Percentiles rank a stretch among this genome's conserved stretches.
phyloP scores from a whole-genome alignment of 2,329 filamentous ascomycete species.

The Ilyonectria destructans region DNA sequence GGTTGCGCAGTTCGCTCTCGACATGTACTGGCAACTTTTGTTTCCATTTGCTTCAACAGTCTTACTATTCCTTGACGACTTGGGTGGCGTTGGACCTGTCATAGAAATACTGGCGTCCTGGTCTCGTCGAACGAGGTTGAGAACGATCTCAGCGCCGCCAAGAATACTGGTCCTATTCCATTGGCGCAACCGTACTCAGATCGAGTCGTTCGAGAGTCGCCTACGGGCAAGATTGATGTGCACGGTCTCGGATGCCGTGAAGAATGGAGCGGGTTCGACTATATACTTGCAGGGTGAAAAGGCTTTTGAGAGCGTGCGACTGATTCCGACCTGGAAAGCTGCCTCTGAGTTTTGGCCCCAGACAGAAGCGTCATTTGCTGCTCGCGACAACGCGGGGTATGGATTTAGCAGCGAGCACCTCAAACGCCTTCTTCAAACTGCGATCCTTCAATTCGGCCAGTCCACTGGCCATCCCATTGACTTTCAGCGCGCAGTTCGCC shows the following conservation, averaged over 20 bases:
- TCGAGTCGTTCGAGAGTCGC: background rate
- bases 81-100: background rate
- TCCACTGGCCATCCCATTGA: background rate
- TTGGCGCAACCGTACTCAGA: background rate
- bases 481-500: background rate
- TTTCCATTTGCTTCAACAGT: constrained; percentile 3
- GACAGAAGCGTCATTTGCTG: constrained; percentile 1
- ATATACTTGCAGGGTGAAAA: background rate
- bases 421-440: constrained; percentile 9
- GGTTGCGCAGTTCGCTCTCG: background rate
- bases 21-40: constrained; percentile 6
- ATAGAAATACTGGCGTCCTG: constrained; percentile 5
- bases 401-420: constrained; percentile 4
- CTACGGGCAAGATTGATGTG: constrained; percentile 1
- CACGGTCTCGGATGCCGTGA: background rate
- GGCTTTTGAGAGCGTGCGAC: constrained; percentile 12
- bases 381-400: background rate
- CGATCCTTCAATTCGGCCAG: background rate
- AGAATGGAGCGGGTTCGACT: background rate
- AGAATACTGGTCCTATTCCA: constrained; percentile 6
- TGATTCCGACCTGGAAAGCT: constrained; percentile 3
- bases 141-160: background rate
- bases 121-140: background rate
- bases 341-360: background rate
- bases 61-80: constrained; percentile 10